These are phyloP conservation scores for Murraya koenigii DNA, from an alignment of 345 rosid species.

Conservation along the genomic window DNA sequence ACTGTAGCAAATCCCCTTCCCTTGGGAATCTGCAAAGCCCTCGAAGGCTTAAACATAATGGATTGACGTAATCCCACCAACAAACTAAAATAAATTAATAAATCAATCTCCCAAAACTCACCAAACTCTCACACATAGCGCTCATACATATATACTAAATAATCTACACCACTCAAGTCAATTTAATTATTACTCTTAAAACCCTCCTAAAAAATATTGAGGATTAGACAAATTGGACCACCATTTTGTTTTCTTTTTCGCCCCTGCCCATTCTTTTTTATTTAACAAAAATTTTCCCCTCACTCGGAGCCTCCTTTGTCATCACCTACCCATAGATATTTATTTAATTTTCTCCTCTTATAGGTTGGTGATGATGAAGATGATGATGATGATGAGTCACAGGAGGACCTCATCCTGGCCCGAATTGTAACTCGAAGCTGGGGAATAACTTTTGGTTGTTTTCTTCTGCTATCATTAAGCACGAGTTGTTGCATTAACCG, in stretches of 20 bases:
- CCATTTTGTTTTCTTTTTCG: constrained; percentile 13
- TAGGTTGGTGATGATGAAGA: constrained; percentile 42
- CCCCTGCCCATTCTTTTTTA: background rate
- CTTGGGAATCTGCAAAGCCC: constrained; percentile 92
- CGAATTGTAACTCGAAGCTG: constrained; percentile 66
- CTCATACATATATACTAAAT: constrained; percentile 23
- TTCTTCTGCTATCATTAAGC: constrained; percentile 43
- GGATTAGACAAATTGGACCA: constrained; percentile 41
- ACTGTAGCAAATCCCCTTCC: constrained; percentile 40
- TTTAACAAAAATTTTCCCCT: constrained; percentile 17
- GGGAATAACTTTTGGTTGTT: constrained; percentile 49
- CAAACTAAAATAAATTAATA: constrained; percentile 23
- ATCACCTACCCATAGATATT: constrained; percentile 60
- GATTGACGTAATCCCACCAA: constrained; percentile 49
- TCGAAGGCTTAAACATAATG: constrained; percentile 7
- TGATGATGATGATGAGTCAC: constrained; percentile 57
- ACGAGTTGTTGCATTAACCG: constrained; percentile 68
- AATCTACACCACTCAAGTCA: constrained; percentile 41
- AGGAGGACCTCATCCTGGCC: constrained; percentile 51
- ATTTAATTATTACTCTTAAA: constrained; percentile 26
- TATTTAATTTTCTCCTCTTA: constrained; percentile 74
- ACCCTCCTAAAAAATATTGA: constrained; percentile 34
- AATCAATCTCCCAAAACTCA: constrained; percentile 35
- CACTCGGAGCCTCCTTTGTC: constrained; percentile 56
- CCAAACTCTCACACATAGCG: constrained; percentile 37